Conservation (phyloP, 2,329 filamentous ascomycete genomes). For the Phialemoniopsis sp. region DNA sequence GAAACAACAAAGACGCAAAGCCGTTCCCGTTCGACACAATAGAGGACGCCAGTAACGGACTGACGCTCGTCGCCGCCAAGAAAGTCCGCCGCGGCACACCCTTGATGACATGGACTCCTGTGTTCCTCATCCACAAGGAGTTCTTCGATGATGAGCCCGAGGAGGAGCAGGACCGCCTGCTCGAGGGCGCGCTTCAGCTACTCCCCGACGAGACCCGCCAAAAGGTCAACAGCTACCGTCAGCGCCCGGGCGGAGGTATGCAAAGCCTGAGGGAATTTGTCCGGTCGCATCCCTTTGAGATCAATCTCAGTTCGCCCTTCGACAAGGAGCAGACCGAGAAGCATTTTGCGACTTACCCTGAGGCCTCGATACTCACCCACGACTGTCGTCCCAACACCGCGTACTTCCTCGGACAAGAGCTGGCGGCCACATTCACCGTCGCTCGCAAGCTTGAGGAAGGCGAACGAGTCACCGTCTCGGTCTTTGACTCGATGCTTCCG, state of each 20-base stretch:
- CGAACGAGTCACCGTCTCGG: conserved; percentile 33
- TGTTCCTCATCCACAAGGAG: conserved; percentile 14
- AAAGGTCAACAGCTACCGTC: conserved; percentile 10
- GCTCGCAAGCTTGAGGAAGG: conserved; percentile 24
- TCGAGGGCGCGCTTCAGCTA: conserved; percentile 15
- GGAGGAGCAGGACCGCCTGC: conserved; percentile 9
- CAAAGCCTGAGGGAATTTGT: conserved; percentile 14
- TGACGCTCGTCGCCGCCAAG: conserved; percentile 12
- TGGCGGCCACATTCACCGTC: conserved; percentile 22
- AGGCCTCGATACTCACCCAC: conserved; percentile 29
- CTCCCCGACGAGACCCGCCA: conserved; percentile 15
- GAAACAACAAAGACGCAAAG: conserved; percentile 8
- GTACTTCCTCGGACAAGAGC: conserved; percentile 20
- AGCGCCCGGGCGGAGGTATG: conserved; percentile 3
- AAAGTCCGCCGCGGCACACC: conserved; percentile 14
- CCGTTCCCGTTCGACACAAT: conserved; percentile 7
- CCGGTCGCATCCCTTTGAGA: conserved; percentile 15
- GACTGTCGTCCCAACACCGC: conserved; percentile 35
- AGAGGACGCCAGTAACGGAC: conserved; percentile 11
- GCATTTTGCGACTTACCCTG: conserved; percentile 24
- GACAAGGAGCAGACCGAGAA: conserved; percentile 5
- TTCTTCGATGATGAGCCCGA: conserved; percentile 13
- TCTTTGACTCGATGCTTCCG: conserved; percentile 27
- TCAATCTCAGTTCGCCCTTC: conserved; percentile 11
- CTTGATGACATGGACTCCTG: conserved; percentile 14